A percentile compares a stretch with the other conserved stretches of the same genome.
These are phyloP conservation scores for Cajanus cajan DNA, from an alignment of 306 rosid genomes.

Conservation along the genomic window DNA sequence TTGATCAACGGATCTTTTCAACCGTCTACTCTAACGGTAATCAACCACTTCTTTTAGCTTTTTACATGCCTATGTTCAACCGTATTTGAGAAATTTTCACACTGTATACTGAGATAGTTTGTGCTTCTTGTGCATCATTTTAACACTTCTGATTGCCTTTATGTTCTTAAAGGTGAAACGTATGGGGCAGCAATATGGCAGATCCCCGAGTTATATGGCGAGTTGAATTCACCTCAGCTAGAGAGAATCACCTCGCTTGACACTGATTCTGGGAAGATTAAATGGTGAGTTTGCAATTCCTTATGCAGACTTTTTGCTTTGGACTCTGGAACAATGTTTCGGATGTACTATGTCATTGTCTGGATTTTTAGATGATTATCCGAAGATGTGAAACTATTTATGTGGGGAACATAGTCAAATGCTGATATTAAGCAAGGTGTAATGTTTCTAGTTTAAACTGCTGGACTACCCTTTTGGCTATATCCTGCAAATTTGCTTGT, in stretches of 20 bases:
- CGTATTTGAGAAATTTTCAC: not conserved
- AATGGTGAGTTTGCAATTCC: conserved; percentile 66
- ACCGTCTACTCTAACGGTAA: conserved; percentile 89
- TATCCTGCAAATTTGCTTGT: not conserved
- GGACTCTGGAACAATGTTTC: not conserved
- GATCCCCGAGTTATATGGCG: conserved; percentile 96
- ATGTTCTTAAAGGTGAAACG: conserved; percentile 71
- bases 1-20: conserved; percentile 94
- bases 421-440: not conserved
- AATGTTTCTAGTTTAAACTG: conserved; percentile 10
- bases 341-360: not conserved
- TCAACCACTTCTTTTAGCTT: not conserved
- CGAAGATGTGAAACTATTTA: conserved; percentile 6
- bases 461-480: conserved; percentile 6
- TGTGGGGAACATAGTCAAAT: not conserved
- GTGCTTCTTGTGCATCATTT: not conserved
- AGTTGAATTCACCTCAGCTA: conserved; percentile 88
- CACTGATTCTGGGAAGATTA: conserved; percentile 66
- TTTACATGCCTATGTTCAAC: not conserved
- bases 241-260: conserved; percentile 78
- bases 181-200: conserved; percentile 95
- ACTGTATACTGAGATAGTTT: not conserved
- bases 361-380: not conserved
- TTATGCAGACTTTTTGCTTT: not conserved
- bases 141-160: conserved; percentile 18